Base-by-base conservation (phyloP, 352 stramenopile genomes). In the Pythium rishiriense region DNA sequence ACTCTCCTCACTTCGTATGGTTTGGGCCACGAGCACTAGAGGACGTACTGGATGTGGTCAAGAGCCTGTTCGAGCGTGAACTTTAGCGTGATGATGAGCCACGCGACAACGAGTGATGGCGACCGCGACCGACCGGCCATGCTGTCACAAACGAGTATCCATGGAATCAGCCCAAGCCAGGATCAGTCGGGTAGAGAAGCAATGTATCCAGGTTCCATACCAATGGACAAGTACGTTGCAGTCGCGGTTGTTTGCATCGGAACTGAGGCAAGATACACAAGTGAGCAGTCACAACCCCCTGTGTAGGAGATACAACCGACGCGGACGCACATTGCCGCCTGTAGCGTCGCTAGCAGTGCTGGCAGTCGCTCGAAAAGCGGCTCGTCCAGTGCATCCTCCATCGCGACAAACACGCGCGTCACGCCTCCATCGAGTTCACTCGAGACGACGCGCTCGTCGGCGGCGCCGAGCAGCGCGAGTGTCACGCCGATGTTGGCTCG, bases 141-240 rank as follows among this genome's bases (percentile, higher is more conserved):
- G 39, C 84, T 93, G 55, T n/a, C 31, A 49, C 19, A 15, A 28
- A 52, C 24, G 9, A 12, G 14, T 6, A 21, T 1, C 2, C 37
- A 43, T 11, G 11, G 11, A 12, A 17, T 10, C 33, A 39, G 10
- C 33, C 17, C 7, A 1, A 10, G 33, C 33, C 10, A 39, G 10
- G 31, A 52, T 19, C 49, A 15, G 39, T 42, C 10, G 5, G 24
- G 7, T 10, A 10, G 33, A 15, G 37, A 43, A 8, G 1, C 3
- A 17, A 43, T 21, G n/a, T 11, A 21, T 12, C n/a, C n/a, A 33
- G 46, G 2, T 7, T 26, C 19, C 14, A 49, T 57, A 93, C 84
- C 84, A 93, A 69, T 93, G 84, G 50, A 93, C 78, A 33, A 93
- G 65, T 19, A 91, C 71, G 50, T 81, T 91, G 72, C 66, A 75